These are phyloP conservation scores for Friedmanniomyces endolithicus DNA, from an alignment of 495 filamentous ascomycete species.

Conservation along the genomic window DNA sequence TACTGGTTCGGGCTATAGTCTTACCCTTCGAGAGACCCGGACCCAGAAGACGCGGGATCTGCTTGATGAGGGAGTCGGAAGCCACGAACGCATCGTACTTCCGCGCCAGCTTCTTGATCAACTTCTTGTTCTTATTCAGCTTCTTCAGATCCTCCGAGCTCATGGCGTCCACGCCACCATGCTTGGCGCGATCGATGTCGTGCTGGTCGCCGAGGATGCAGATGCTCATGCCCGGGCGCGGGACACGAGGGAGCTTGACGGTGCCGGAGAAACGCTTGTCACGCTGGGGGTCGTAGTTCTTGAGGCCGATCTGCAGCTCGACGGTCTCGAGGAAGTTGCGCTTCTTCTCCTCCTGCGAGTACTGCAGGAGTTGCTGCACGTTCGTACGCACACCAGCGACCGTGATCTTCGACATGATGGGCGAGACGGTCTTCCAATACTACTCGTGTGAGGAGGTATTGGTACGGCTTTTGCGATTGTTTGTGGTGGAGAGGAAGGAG, in stretches of 20 bases:
- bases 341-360: slow-evolving; percentile 87
- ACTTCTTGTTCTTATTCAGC: slow-evolving; percentile 99
- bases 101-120: slow-evolving; percentile 99
- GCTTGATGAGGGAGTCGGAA: slow-evolving; percentile 93
- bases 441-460: slow-evolving; percentile 8
- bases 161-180: slow-evolving; percentile 94
- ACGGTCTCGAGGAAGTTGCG: slow-evolving; percentile 97
- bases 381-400: slow-evolving; percentile 28
- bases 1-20: slow-evolving; percentile 17
- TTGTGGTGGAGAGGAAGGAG: neutral
- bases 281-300: slow-evolving; percentile 99
- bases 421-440: slow-evolving; percentile 24
- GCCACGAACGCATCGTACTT: slow-evolving; percentile 99
- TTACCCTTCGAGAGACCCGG: slow-evolving; percentile 95
- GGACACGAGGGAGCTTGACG: slow-evolving; percentile 80
- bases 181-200: slow-evolving; percentile 99
- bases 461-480: slow-evolving; percentile 23
- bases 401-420: slow-evolving; percentile 28
- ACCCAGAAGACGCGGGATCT: slow-evolving; percentile 97
- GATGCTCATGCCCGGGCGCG: slow-evolving; percentile 87
- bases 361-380: slow-evolving; percentile 24
- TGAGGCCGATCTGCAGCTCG: slow-evolving; percentile 95
- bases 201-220: slow-evolving; percentile 99
- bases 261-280: slow-evolving; percentile 99
- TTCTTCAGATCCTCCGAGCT: slow-evolving; percentile 97